A percentile compares a stretch with the other conserved stretches of the same genome.
Conservation (phyloP, 192 early-diverging fungal species). For the Gaertneriomyces semiglobifer region DNA sequence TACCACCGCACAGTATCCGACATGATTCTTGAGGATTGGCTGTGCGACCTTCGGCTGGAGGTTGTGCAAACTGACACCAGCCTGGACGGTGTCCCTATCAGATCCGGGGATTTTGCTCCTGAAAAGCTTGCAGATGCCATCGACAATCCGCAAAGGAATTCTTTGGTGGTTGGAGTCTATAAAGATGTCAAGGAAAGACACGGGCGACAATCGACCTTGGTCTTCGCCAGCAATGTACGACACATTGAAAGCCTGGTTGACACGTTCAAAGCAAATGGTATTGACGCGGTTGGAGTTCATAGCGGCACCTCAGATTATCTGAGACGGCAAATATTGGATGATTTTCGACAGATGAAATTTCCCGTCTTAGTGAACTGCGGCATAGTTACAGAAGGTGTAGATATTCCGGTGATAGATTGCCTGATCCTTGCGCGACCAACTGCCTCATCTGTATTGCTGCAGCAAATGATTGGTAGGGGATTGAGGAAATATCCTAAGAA, state of each 20-base stretch:
- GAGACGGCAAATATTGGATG: slow-evolving; percentile 55
- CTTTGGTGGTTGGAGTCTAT: slow-evolving; percentile 3
- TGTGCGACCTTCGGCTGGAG: slow-evolving; percentile 62
- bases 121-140: slow-evolving; percentile 40
- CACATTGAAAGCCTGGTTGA: slow-evolving; percentile 64
- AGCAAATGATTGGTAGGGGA: slow-evolving; percentile 95
- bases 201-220: slow-evolving; percentile 63
- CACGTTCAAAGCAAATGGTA: slow-evolving; percentile 48
- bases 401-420: slow-evolving; percentile 87
- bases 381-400: slow-evolving; percentile 68
- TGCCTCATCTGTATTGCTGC: slow-evolving; percentile 75
- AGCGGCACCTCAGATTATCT: slow-evolving; percentile 52
- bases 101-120: slow-evolving; percentile 60
- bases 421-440: slow-evolving; percentile 86
- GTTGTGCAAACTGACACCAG: slow-evolving; percentile 62
- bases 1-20: slow-evolving; percentile 70
- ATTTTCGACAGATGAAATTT: slow-evolving; percentile 58
- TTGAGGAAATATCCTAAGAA: slow-evolving; percentile 66
- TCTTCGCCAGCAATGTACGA: slow-evolving; percentile 83
- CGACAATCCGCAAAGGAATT: slow-evolving; percentile 25
- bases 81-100: slow-evolving; percentile 46
- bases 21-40: slow-evolving; percentile 83
- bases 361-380: slow-evolving; percentile 90
- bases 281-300: slow-evolving; percentile 44
- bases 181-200: slow-evolving; percentile 6